Conservation (phyloP, 2,329 filamentous ascomycete species). For the Emericellopsis atlantica region DNA sequence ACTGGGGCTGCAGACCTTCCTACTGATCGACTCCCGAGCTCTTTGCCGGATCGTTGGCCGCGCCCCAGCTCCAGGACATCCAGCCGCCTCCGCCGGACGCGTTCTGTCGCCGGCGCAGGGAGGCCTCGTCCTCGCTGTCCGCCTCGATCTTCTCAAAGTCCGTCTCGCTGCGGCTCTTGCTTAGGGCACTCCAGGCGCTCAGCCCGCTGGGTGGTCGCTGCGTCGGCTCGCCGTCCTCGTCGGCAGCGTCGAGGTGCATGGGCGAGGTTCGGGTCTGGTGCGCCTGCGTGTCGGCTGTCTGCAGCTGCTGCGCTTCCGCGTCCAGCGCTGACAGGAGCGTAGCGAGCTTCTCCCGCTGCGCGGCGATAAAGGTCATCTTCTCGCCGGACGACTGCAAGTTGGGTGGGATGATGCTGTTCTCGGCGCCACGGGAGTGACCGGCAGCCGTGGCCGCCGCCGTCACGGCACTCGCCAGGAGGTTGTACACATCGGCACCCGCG, state of each 20-base stretch:
- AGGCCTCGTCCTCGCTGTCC: slow-evolving; percentile 48
- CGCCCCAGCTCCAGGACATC: slow-evolving; percentile 36
- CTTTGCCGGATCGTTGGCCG: slow-evolving; percentile 11
- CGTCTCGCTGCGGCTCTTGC: slow-evolving; percentile 72
- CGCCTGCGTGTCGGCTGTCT: slow-evolving; percentile 8
- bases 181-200: slow-evolving; percentile 51
- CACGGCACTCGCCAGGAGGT: slow-evolving; percentile 62
- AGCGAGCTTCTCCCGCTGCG: slow-evolving; percentile 66
- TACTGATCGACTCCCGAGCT: slow-evolving; percentile 28
- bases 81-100: slow-evolving; percentile 21
- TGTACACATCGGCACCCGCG: slow-evolving; percentile 57
- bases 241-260: slow-evolving; percentile 12
- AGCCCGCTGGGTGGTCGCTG: slow-evolving; percentile 34
- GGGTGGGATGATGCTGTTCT: slow-evolving; percentile 54
- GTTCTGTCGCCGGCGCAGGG: slow-evolving; percentile 18
- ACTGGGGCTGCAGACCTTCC: slow-evolving; percentile 6
- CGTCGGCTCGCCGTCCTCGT: slow-evolving; percentile 16
- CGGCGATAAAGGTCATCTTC: slow-evolving; percentile 63
- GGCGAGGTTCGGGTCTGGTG: no score
- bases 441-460: slow-evolving; percentile 38
- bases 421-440: slow-evolving; percentile 13
- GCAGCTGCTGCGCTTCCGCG: slow-evolving; percentile 57
- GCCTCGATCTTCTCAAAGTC: slow-evolving; percentile 86
- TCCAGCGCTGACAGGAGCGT: slow-evolving; percentile 68
- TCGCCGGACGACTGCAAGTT: slow-evolving; percentile 49